phyloP scores from a whole-genome alignment of 345 rosid genomes.

The Populus tremula region DNA sequence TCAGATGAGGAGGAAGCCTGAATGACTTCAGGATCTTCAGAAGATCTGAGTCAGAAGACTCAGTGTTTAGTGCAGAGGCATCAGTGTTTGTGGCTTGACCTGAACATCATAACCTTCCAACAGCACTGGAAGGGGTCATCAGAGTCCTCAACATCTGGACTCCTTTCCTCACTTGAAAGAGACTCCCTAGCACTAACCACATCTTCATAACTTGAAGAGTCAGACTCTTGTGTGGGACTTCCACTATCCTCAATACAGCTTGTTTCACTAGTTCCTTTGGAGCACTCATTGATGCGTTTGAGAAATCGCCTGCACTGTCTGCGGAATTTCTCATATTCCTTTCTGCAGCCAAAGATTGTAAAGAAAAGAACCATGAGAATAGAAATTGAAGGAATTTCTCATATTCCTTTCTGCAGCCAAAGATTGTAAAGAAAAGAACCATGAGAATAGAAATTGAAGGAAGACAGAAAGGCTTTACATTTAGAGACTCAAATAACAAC shows the following conservation, averaged over 20 bases:
- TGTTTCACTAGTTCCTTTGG: constrained; percentile 35
- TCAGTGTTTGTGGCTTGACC: constrained; percentile 44
- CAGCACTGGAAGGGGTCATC: constrained; percentile 57
- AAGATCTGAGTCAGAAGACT: constrained; percentile 83
- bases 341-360: constrained; percentile 45
- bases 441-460: constrained; percentile 3
- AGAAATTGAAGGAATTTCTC: constrained; percentile 39
- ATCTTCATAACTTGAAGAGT: constrained; percentile 67
- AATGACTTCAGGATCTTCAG: constrained; percentile 62
- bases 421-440: constrained; percentile 10
- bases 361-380: constrained; percentile 2
- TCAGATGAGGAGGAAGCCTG: constrained; percentile 44
- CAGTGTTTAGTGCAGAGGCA: constrained; percentile 53
- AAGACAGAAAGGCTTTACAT: background rate
- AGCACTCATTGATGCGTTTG: constrained; percentile 36
- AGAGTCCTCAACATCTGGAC: constrained; percentile 45
- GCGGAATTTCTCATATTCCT: constrained; percentile 82
- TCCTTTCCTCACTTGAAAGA: constrained; percentile 57
- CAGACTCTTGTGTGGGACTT: constrained; percentile 46
- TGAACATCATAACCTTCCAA: constrained; percentile 52
- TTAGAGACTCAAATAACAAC: background rate
- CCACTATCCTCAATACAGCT: constrained; percentile 29
- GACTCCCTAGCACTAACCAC: constrained; percentile 65
- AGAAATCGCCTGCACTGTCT: constrained; percentile 56
- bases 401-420: constrained; percentile 63